These are phyloP conservation scores for Salix arbutifolia DNA, from an alignment of 345 rosid genomes.

Conservation along the genomic window DNA sequence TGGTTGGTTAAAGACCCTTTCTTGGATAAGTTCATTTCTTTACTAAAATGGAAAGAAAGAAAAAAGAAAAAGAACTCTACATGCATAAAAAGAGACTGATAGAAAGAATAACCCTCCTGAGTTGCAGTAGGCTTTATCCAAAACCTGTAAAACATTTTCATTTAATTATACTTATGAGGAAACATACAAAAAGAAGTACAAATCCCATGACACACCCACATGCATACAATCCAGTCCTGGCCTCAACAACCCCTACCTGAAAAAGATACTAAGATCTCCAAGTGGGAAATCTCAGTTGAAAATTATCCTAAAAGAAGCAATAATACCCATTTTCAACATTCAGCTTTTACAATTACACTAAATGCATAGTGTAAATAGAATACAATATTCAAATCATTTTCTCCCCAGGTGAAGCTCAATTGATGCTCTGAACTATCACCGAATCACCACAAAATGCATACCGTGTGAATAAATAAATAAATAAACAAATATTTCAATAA, in stretches of 20 bases:
- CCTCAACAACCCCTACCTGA: constrained; percentile 12
- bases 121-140: constrained; percentile 34
- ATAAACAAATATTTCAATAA: not conserved
- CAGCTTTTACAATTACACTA: not conserved
- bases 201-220: constrained; percentile 1
- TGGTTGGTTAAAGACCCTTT: constrained; percentile 59
- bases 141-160: constrained; percentile 52
- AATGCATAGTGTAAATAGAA: not conserved
- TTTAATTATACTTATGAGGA: constrained; percentile 3
- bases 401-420: not conserved
- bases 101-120: constrained; percentile 12
- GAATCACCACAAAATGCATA: not conserved
- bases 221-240: constrained; percentile 13
- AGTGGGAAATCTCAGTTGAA: constrained; percentile 5
- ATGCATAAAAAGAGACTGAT: constrained; percentile 14
- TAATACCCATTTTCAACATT: not conserved
- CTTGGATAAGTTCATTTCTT: constrained; percentile 85
- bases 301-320: not conserved
- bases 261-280: constrained; percentile 7
- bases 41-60: constrained; percentile 22
- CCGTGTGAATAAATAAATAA: not conserved
- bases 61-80: constrained; percentile 18
- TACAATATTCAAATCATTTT: not conserved
- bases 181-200: constrained; percentile 2
- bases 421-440: not conserved